Percentiles rank a stretch among this genome's conserved stretches.
phyloP scores from a whole-genome alignment of 805 yeast genomes.

The Candida quercuum region DNA sequence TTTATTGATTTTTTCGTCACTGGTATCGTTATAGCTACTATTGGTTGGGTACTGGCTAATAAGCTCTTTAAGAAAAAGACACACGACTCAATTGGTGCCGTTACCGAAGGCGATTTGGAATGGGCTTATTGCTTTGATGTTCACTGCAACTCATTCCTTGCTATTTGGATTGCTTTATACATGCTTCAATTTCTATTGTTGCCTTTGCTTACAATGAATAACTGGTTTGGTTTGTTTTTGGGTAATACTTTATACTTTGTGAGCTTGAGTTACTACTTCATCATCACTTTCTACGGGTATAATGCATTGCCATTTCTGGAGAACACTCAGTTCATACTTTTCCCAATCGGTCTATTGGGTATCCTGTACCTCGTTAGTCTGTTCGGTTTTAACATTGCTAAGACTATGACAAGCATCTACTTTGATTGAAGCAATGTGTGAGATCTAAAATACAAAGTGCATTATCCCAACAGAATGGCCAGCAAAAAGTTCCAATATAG shows the following conservation, averaged over 20 bases:
- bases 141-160: conserved; percentile 84
- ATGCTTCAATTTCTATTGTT: conserved; percentile 68
- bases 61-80: conserved; percentile 46
- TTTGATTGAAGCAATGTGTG: conserved; percentile 4
- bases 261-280: conserved; percentile 69
- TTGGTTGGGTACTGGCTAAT: conserved; percentile 70
- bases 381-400: conserved; percentile 70
- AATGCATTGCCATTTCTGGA: conserved; percentile 64
- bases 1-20: conserved; percentile 70
- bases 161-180: conserved; percentile 73
- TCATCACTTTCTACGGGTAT: conserved; percentile 86
- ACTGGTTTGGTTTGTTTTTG: conserved; percentile 61
- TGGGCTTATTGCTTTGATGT: conserved; percentile 96
- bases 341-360: conserved; percentile 59
- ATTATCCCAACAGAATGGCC: too few species aligned
- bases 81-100: conserved; percentile 22
- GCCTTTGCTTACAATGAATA: conserved; percentile 63
- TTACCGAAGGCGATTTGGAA: conserved; percentile 48
- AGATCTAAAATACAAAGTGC: neutral
- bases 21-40: conserved; percentile 65
- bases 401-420: conserved; percentile 43
- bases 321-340: conserved; percentile 53
- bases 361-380: conserved; percentile 55
- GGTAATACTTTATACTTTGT: conserved; percentile 77
- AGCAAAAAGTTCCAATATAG: too few species aligned